A percentile compares a stretch with the other conserved stretches of the same genome.
phyloP scores from a whole-genome alignment of 208 protist genomes.

The Zelonia costaricensis region DNA sequence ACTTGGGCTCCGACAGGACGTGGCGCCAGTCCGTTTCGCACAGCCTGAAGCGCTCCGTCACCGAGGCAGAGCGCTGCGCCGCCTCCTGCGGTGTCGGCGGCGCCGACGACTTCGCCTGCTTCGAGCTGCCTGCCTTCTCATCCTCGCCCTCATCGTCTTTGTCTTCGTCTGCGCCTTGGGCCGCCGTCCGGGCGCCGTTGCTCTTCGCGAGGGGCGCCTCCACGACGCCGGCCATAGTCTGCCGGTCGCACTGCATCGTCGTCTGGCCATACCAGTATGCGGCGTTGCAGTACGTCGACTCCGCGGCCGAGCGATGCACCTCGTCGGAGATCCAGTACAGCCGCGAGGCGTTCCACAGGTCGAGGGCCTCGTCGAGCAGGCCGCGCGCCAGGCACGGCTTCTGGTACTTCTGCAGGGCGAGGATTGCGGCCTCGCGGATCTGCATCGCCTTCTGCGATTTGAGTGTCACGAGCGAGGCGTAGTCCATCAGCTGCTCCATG shows the following conservation, averaged over 20 bases:
- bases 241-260: conserved; percentile 8
- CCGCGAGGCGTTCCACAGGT: conserved; percentile 19
- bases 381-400: conserved; percentile 12
- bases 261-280: conserved; percentile 27
- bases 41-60: conserved; percentile 8
- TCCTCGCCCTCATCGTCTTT: background rate
- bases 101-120: background rate
- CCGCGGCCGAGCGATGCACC: conserved; percentile 2
- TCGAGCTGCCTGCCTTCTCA: background rate
- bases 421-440: conserved; percentile 31
- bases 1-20: conserved; percentile 10
- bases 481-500: conserved; percentile 36
- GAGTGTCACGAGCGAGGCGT: conserved; percentile 19
- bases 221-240: background rate
- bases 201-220: background rate
- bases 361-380: conserved; percentile 15
- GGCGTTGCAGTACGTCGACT: conserved; percentile 27
- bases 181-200: background rate
- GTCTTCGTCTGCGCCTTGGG: background rate
- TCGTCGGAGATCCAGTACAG: conserved; percentile 29
- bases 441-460: conserved; percentile 28
- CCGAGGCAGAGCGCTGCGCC: background rate
- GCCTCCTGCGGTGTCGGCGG: conserved; percentile 16
- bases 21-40: conserved; percentile 36
- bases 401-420: conserved; percentile 7